A percentile compares a stretch with the other conserved stretches of the same genome.
Evolutionary conservation across 1,139 yeast species (phyloP).

Genomic region (Hyphopichia buzzinii): DNA sequence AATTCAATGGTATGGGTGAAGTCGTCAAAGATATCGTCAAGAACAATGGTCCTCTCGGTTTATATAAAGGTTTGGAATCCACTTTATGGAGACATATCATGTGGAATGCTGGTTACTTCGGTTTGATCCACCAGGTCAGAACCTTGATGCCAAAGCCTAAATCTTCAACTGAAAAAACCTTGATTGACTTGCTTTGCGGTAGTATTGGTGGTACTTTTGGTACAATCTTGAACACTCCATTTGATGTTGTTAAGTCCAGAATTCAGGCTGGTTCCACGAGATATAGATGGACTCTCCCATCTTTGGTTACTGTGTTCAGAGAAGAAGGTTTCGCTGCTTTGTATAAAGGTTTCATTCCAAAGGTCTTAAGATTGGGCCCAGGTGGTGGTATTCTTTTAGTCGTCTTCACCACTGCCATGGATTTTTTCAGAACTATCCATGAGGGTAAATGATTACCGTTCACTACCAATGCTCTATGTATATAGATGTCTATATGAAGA

Average conservation of each 20-base stretch:
- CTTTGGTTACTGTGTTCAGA: slow-evolving; percentile 68
- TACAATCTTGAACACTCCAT: slow-evolving; percentile 90
- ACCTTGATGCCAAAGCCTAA: slow-evolving; percentile 75
- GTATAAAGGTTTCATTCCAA: slow-evolving; percentile 94
- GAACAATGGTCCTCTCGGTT: slow-evolving; percentile 75
- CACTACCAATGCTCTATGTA: neutral
- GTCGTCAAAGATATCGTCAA: slow-evolving; percentile 72
- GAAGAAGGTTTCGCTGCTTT: slow-evolving; percentile 91
- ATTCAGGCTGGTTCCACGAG: slow-evolving; percentile 86
- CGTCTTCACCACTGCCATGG: slow-evolving; percentile 93
- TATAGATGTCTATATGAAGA: neutral
- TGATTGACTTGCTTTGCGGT: slow-evolving; percentile 89
- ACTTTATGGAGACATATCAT: slow-evolving; percentile 95
- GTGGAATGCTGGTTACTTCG: slow-evolving; percentile 99
- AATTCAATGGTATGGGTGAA: slow-evolving; percentile 82
- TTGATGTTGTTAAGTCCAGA: slow-evolving; percentile 96
- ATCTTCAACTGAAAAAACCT: slow-evolving; percentile 65
- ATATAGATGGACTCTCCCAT: slow-evolving; percentile 91
- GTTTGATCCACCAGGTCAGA: slow-evolving; percentile 87
- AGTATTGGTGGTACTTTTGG: slow-evolving; percentile 96
- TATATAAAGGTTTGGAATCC: slow-evolving; percentile 94
- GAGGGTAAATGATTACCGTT: slow-evolving; percentile 20
- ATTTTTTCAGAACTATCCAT: slow-evolving; percentile 76
- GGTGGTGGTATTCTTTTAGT: slow-evolving; percentile 98
- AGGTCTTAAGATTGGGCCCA: slow-evolving; percentile 96